Evolutionary conservation across 2,329 filamentous ascomycete species (phyloP), one percentile per base, ranked within the genome.

Genomic region (Xylariaceae sp.): DNA sequence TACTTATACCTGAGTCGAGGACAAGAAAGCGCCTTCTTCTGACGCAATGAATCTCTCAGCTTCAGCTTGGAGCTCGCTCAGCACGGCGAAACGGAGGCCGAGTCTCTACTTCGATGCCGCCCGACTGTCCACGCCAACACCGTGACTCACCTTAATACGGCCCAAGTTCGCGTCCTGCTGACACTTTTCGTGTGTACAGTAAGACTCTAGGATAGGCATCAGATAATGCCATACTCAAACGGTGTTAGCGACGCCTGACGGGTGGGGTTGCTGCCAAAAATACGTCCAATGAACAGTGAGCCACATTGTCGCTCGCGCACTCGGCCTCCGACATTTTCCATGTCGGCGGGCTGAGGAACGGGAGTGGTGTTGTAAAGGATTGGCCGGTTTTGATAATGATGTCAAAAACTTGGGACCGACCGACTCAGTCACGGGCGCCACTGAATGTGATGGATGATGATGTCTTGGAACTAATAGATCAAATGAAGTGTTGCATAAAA

Each of bases 301-400:
- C n/a, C 8, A 50, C 30, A 49, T 35, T 42, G 37, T 42, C 7
- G 7, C 53, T 62, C 58, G 58, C 61, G 61, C 39, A 23, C 44
- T 55, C 58, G 61, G 58, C 17, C 13, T 49, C 55, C 60, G 57
- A 55, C 37, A 45, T 30, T 6, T 47, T 51, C 13, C 15, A 51
- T 13, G 23, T 42, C 30, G 35, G 51, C 45, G 37, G 15, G 39
- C 34, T 30, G 15, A 8, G 30, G 4, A 45, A 30, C 23, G 23
- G 23, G 23, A 30, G 23, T 30, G 23, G 23, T 30, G 23, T 30
- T 30, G 23, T 30, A 30, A 30, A 4, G 23, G 23, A 30, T 30
- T 30, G 23, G 23, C 23, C 23, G 23, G 23, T 30, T 30, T 30
- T 30, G 23, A 30, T 5, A 30, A 5, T 30, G 23, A 30, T 30